Base-by-base conservation (phyloP, 148 eudicot species). In the Cornus suecica region DNA sequence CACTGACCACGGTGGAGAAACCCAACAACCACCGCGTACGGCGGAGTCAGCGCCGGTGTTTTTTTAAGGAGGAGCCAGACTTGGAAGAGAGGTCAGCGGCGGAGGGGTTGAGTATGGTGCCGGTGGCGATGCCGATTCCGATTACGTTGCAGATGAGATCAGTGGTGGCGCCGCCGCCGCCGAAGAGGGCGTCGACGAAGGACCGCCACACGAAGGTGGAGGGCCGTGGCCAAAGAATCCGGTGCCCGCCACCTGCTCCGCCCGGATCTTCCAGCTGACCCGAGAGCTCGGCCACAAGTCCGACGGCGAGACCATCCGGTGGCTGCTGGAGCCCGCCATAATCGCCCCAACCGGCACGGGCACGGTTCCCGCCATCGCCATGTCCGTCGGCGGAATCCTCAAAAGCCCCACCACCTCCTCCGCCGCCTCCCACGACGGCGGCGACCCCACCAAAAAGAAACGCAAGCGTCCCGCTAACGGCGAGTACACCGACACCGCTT, bases 291-390 rank as follows among this genome's bases (percentile, higher is more conserved):
- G n/a, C n/a, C n/a, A n/a, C n/a, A n/a, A n/a, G n/a, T n/a, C n/a
- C n/a, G n/a, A n/a, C n/a, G n/a, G n/a, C n/a, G n/a, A n/a, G n/a
- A n/a, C n/a, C n/a, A n/a, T 86, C 72, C 76, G 81, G 41, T 86
- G 89, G 89, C 78, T 86, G 11, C 73, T 86, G 0, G 87, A 86
- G 23, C 80, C 87, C 0, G 71, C 87, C 29, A 86, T 86, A 61
- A 81, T 86, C 63, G 81, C 89, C 42, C 87, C 89, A 29, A 86
- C 89, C 22, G 89, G 89, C 9, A 81, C 87, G 16, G 89, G 89
- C 20, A 86, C n/a, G n/a, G n/a, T n/a, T n/a, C n/a, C n/a, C n/a
- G n/a, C n/a, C n/a, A n/a, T n/a, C n/a, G n/a, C n/a, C 89, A 81
- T 63, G 72, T 76, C 89, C 0, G 85, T 86, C 30, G 78, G 75